Conservation (phyloP, 2,329 filamentous ascomycete species). For the Peltaster fructicola region DNA sequence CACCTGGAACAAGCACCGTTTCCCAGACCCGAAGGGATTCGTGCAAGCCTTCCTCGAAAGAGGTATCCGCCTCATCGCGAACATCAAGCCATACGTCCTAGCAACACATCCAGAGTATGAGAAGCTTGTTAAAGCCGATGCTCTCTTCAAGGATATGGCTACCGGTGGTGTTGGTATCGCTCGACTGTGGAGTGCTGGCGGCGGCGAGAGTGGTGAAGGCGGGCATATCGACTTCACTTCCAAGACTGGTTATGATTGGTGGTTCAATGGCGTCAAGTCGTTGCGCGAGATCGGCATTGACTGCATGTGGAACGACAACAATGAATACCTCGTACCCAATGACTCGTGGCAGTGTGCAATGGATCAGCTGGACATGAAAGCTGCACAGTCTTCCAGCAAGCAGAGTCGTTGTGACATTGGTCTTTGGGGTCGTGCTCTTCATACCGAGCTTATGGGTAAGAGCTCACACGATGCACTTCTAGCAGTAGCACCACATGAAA, state of each 20-base stretch:
- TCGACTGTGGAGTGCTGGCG: constrained; percentile 54
- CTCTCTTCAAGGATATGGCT: constrained; percentile 44
- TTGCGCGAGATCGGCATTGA: constrained; percentile 49
- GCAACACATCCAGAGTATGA: constrained; percentile 48
- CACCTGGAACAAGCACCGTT: constrained; percentile 54
- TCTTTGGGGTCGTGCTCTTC: constrained; percentile 50
- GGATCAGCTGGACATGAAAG: constrained; percentile 23
- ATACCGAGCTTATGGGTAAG: constrained; percentile 55
- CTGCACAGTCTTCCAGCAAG: constrained; percentile 13
- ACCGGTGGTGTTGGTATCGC: constrained; percentile 34
- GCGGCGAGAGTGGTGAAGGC: constrained; percentile 51
- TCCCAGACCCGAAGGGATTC: constrained; percentile 49
- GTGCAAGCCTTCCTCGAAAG: constrained; percentile 42
- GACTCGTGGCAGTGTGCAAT: constrained; percentile 49
- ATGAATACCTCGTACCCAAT: constrained; percentile 50
- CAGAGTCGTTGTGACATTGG: constrained; percentile 36
- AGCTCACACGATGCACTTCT: constrained; percentile 50
- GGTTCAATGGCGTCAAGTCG: constrained; percentile 48
- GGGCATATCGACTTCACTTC: constrained; percentile 61
- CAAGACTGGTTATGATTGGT: constrained; percentile 48
- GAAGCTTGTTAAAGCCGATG: constrained; percentile 39
- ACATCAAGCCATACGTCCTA: constrained; percentile 57
- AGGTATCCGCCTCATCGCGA: constrained; percentile 51
- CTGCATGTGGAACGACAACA: constrained; percentile 67
- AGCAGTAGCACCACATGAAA: constrained; percentile 37